Conservation (phyloP, 768 basidiomycete species). For the Auricularia sp. region DNA sequence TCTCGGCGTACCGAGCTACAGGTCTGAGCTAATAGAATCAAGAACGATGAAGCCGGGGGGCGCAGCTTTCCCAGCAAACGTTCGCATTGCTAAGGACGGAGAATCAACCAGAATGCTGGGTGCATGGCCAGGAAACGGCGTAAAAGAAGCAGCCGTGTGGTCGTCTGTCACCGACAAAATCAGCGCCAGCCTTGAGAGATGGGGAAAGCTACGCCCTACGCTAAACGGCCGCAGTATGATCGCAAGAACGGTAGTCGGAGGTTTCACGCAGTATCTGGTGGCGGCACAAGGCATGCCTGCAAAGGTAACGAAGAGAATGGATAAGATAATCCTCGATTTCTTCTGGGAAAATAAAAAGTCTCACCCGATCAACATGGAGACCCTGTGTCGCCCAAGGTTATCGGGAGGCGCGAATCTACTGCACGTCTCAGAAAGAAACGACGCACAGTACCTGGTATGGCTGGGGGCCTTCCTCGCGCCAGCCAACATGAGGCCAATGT, state of each 20-base stretch:
- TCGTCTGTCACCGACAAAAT: too few relatives aligned
- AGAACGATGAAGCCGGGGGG: too few relatives aligned
- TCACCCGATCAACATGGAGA: neutral
- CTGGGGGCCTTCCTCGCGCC: too few relatives aligned
- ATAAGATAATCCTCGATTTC: slow-evolving; percentile 16
- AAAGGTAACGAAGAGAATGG: slow-evolving; percentile 11
- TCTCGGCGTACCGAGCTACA: slow-evolving; percentile 16
- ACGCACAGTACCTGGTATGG: neutral
- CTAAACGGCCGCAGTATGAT: slow-evolving; percentile 18
- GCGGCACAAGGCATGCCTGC: slow-evolving; percentile 29
- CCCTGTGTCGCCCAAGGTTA: neutral
- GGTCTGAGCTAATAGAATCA: too few relatives aligned
- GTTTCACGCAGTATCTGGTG: slow-evolving; percentile 25
- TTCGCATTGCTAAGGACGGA: slow-evolving; percentile 22
- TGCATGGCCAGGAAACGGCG: slow-evolving; percentile 21
- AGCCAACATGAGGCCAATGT: too few relatives aligned
- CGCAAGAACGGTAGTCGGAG: slow-evolving; percentile 19
- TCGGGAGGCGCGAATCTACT: neutral
- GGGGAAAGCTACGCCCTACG: slow-evolving; percentile 21
- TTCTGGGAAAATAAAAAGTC: slow-evolving; percentile 15
- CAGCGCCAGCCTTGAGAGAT: slow-evolving; percentile 20
- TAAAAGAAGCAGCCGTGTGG: slow-evolving; percentile 17
- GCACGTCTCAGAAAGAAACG: neutral
- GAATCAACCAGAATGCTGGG: slow-evolving; percentile 23
- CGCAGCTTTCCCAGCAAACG: too few relatives aligned